Evolutionary conservation across 1,284 basidiomycete genomes (phyloP).

Genomic region (Malassezia restricta): DNA sequence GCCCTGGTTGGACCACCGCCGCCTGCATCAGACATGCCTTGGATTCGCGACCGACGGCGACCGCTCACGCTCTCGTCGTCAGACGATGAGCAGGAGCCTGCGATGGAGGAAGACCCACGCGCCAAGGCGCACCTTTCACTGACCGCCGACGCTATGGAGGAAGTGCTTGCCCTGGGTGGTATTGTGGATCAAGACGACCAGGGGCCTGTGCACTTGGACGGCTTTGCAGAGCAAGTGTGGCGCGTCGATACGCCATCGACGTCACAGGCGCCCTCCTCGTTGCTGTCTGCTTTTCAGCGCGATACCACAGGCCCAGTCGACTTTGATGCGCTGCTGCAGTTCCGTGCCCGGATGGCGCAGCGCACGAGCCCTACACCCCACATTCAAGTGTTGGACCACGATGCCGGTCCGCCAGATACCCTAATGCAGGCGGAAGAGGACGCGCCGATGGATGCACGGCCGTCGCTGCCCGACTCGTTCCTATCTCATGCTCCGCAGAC

Average conservation of each 20-base stretch:
- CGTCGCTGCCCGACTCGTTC: not conserved
- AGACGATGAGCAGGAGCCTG: slow-evolving; percentile 3
- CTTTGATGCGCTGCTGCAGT: slow-evolving; percentile 9
- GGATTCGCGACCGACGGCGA: not conserved
- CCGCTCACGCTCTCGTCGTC: not conserved
- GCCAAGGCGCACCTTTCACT: slow-evolving; percentile 4
- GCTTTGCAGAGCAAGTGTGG: slow-evolving; percentile 14
- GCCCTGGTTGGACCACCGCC: not conserved
- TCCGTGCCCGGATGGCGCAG: not conserved
- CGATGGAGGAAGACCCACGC: not conserved
- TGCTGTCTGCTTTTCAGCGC: slow-evolving; percentile 4
- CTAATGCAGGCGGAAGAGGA: not conserved
- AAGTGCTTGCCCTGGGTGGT: slow-evolving; percentile 9
- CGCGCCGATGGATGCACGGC: not conserved
- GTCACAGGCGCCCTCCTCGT: not conserved
- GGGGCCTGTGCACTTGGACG: slow-evolving; percentile 1
- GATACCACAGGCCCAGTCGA: not conserved
- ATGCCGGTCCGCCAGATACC: not conserved
- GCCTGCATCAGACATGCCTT: slow-evolving; percentile 50
- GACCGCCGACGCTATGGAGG: slow-evolving; percentile 7
- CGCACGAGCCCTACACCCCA: not conserved
- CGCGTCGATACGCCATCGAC: slow-evolving; percentile 4
- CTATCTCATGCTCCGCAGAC: not conserved
- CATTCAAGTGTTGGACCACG: not conserved
- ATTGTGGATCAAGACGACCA: slow-evolving; percentile 1